Evolutionary conservation across 2,329 filamentous ascomycete species (phyloP).

Genomic region (Sclerotinia trifoliorum): DNA sequence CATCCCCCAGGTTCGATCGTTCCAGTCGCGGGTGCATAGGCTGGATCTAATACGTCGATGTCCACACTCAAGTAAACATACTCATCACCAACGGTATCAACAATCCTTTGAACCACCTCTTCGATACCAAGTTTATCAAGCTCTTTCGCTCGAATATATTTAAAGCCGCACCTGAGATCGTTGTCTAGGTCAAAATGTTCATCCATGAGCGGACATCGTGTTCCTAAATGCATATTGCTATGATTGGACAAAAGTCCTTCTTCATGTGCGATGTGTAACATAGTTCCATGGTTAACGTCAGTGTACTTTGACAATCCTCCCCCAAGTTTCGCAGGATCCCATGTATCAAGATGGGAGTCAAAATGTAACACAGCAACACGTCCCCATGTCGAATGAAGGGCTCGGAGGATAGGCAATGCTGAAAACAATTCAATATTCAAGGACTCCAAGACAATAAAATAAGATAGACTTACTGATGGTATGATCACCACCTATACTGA

Average conservation of each 20-base stretch:
- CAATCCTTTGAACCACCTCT: slow-evolving; percentile 34
- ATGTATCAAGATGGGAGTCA: slow-evolving; percentile 38
- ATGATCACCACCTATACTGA: slow-evolving; percentile 38
- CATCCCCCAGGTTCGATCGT: slow-evolving; percentile 40
- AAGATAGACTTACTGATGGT: slow-evolving; percentile 34
- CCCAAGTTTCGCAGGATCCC: slow-evolving; percentile 37
- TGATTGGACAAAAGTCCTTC: slow-evolving; percentile 38
- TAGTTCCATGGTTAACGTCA: slow-evolving; percentile 39
- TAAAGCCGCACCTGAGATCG: slow-evolving; percentile 38
- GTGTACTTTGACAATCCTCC: slow-evolving; percentile 36
- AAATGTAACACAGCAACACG: slow-evolving; percentile 38
- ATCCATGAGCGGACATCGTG: slow-evolving; percentile 33
- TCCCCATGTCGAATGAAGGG: slow-evolving; percentile 37
- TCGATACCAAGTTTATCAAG: slow-evolving; percentile 36
- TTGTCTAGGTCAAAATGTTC: slow-evolving; percentile 37
- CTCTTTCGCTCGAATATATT: slow-evolving; percentile 35
- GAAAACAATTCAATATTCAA: slow-evolving; percentile 3
- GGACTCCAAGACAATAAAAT: background rate
- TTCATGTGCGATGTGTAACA: slow-evolving; percentile 40
- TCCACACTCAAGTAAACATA: slow-evolving; percentile 39
- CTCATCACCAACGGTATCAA: slow-evolving; percentile 35
- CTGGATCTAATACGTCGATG: slow-evolving; percentile 39
- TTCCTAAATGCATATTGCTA: slow-evolving; percentile 39
- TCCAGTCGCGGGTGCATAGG: slow-evolving; percentile 39
- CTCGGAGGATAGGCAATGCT: slow-evolving; percentile 38